Base-by-base conservation (phyloP, 768 basidiomycete genomes). In the Lentinula lateritia region DNA sequence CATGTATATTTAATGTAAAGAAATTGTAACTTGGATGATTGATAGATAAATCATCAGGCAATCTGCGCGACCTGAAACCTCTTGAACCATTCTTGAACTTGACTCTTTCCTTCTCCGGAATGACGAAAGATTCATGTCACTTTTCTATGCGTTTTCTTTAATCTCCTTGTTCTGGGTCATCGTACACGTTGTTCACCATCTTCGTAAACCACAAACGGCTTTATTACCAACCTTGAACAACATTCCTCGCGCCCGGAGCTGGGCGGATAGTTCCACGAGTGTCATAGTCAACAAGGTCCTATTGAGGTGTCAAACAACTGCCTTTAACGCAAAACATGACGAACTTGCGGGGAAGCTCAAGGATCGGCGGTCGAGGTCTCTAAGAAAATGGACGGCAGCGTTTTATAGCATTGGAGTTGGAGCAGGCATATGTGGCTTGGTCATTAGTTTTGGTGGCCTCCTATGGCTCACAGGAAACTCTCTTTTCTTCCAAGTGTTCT, bases 351-450 rank as follows among this genome's bases (percentile, higher is more conserved):
- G 65, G 0, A 45, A 61, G 4, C 68, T 87, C n/a, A 67, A 74
- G 5, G 65, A 67, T 28, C 67, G 69, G n/a, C 65, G 64, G 5
- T 73, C 70, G 50, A 57, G 65, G 41, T 63, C 64, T 32, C 60
- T 74, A 42, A 70, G 68, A 54, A 58, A 64, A 3, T 58, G 64
- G 1, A 65, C 85, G 9, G 64, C 67, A 46, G 35, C 61, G 5
- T 66, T 82, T 50, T 90, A 90, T 69, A 76, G 83, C 64, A 32
- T 79, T 0, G 88, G 88, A 6, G 75, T 71, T 50, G 42, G 78
- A 35, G 50, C 78, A 39, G 78, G 78, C 2, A 65, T 77, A 3
- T 48, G 82, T 6, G 86, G 87, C 23, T 83, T 85, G 79, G 7
- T 79, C 0, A 67, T 69, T 13, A 78, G 74, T 0, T 61, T 85